These are phyloP conservation scores for Aspergillus sclerotioniger DNA, from an alignment of 495 filamentous ascomycete species.

Conservation along the genomic window DNA sequence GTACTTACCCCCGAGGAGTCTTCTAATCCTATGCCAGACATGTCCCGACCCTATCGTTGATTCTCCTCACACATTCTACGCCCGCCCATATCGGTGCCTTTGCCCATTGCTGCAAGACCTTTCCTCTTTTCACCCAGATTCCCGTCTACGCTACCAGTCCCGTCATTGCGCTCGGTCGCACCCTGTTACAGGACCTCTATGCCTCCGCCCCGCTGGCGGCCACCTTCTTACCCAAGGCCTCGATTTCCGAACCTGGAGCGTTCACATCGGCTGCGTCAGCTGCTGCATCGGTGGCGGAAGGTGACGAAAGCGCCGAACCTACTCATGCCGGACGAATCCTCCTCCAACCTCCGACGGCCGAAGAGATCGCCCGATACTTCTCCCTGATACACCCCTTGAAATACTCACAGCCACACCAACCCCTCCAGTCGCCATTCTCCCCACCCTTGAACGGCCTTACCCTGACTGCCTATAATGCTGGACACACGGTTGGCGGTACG, in stretches of 20 bases:
- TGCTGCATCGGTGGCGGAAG: slow-evolving; percentile 23
- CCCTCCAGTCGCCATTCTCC: slow-evolving; percentile 78
- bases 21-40: slow-evolving; percentile 55
- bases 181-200: slow-evolving; percentile 89
- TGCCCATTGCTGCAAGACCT: slow-evolving; percentile 95
- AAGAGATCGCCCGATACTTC: slow-evolving; percentile 92
- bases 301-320: slow-evolving; percentile 23
- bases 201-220: slow-evolving; percentile 82
- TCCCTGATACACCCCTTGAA: slow-evolving; percentile 89
- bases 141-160: slow-evolving; percentile 96
- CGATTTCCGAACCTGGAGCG: slow-evolving; percentile 63
- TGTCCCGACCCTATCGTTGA: slow-evolving; percentile 83
- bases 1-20: slow-evolving; percentile 1
- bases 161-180: slow-evolving; percentile 88
- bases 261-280: slow-evolving; percentile 47
- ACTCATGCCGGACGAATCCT: slow-evolving; percentile 54
- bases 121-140: slow-evolving; percentile 86
- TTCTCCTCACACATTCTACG: slow-evolving; percentile 94
- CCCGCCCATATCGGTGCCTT: slow-evolving; percentile 87
- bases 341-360: slow-evolving; percentile 73
- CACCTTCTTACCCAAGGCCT: slow-evolving; percentile 68
- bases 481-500: slow-evolving; percentile 91
- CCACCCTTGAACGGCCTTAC: slow-evolving; percentile 88
- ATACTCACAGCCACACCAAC: slow-evolving; percentile 94
- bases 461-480: slow-evolving; percentile 94